Evolutionary conservation across 176 grass and related monocot species (phyloP).

Genomic region (Eragrostis nindensis): DNA sequence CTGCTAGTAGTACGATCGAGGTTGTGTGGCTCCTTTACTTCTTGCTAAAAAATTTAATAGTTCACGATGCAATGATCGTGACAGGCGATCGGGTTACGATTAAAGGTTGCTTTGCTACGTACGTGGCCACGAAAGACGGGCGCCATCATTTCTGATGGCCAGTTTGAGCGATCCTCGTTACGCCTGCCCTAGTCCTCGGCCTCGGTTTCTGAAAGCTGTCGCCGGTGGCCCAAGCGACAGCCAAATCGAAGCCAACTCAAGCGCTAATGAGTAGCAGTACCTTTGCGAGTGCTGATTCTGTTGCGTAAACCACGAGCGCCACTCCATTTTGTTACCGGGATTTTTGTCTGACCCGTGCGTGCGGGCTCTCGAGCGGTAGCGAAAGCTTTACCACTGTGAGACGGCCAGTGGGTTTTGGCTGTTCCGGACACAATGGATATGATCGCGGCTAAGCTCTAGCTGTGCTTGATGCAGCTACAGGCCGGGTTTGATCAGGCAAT

Average conservation of each 20-base stretch:
- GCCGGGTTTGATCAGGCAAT: too few relatives aligned
- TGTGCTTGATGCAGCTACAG: too few relatives aligned
- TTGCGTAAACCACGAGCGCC: not conserved
- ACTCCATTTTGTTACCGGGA: not conserved
- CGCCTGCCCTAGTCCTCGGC: not conserved
- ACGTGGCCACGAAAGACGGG: slow-evolving; percentile 15
- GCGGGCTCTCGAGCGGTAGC: not conserved
- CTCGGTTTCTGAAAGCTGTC: slow-evolving; percentile 24
- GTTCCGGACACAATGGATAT: too few relatives aligned
- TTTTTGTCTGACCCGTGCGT: not conserved
- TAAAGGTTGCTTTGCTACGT: not conserved
- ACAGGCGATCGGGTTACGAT: not conserved
- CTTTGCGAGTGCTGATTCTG: not conserved
- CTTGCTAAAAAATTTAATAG: not conserved
- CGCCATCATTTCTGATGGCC: not conserved
- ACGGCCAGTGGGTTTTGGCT: not conserved
- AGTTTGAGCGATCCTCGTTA: not conserved
- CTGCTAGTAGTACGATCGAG: not conserved
- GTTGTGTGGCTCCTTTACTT: not conserved
- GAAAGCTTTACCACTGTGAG: not conserved
- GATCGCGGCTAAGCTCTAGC: not conserved
- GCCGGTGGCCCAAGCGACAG: slow-evolving; percentile 37
- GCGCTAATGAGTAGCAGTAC: not conserved
- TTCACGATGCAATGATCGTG: not conserved
- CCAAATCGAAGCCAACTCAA: slow-evolving; percentile 35